Evolutionary conservation across 371 early-diverging fungal genomes (phyloP), one percentile per base, ranked within the genome.

Genomic region (Coemansia sp.): DNA sequence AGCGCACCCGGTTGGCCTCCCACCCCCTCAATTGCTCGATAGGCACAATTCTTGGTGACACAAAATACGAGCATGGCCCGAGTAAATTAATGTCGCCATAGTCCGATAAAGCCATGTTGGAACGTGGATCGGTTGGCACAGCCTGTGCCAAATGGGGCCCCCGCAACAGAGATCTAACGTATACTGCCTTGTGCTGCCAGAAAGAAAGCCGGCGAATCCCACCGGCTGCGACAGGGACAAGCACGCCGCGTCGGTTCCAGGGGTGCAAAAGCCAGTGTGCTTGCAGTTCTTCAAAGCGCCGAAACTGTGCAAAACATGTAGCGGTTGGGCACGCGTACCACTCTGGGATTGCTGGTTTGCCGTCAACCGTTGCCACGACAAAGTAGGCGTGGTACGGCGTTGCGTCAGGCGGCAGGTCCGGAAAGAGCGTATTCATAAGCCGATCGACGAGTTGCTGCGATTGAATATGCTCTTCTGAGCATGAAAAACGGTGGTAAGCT

Each of bases 121-220:
- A 5, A 29, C 11, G 38, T 18, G 29, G 10, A 14, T 7, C 12
- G 14, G 4, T 5, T 3, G 24, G n/a, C 3, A 8, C n/a, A 2
- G 29, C 4, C 4, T 50, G n/a, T 29, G 47, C 58, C 6, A 4
- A 10, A 11, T 59, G 59, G 10, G 49, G 64, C n/a, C 69, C 64
- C 4, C 58, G 64, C 5, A 64, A 11, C 29, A 69, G n/a, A 39
- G 69, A 69, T 12, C 12, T 56, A 16, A 64, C 12, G 16, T 51
- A 69, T 12, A 43, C 37, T 33, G 38, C 57, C 51, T 68, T 68
- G 69, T 68, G 69, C 48, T 62, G 58, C 69, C 69, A 68, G 9
- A 63, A 68, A 14, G 58, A 38, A 18, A 68, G 43, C 12, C 64
- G 38, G 36, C 69, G 56, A 14, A 68, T 58, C 2, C 69, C 69